phyloP scores from a whole-genome alignment of 306 rosid genomes.

The Medicago ruthenica region DNA sequence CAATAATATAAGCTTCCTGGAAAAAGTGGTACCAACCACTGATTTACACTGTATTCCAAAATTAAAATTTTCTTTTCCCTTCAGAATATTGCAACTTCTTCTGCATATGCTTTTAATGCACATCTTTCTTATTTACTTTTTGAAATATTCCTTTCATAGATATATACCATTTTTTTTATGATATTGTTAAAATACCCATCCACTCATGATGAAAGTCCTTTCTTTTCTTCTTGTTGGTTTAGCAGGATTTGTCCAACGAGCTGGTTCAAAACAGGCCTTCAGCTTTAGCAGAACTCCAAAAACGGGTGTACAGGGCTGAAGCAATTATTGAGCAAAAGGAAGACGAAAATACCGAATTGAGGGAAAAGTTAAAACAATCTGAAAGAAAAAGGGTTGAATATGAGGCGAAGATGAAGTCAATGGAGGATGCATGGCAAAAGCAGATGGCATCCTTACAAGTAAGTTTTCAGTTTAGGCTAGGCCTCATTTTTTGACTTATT shows the following conservation, averaged over 20 bases:
- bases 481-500: slow-evolving; percentile 27
- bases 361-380: slow-evolving; percentile 72
- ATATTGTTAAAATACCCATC: slow-evolving; percentile 14
- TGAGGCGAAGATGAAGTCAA: slow-evolving; percentile 85
- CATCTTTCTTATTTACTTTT: neutral
- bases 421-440: slow-evolving; percentile 96
- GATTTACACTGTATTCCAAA: neutral
- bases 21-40: slow-evolving; percentile 13
- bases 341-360: slow-evolving; percentile 78
- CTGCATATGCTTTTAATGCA: neutral
- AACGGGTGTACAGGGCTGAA: slow-evolving; percentile 69
- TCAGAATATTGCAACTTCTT: slow-evolving; percentile 13
- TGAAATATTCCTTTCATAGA: neutral
- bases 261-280: slow-evolving; percentile 57
- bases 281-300: slow-evolving; percentile 69
- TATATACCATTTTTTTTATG: slow-evolving; percentile 7
- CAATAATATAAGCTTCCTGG: slow-evolving; percentile 8
- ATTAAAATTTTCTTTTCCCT: neutral
- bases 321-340: slow-evolving; percentile 74
- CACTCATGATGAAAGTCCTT: slow-evolving; percentile 7
- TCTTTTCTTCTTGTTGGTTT: slow-evolving; percentile 24
- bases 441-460: slow-evolving; percentile 97
- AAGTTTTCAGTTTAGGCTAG: slow-evolving; percentile 53
- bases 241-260: slow-evolving; percentile 59
- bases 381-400: slow-evolving; percentile 85